Evolutionary conservation across 2,329 filamentous ascomycete genomes (phyloP), one percentile per base, ranked within the genome.

Genomic region (Decorospora gaudefroyi): DNA sequence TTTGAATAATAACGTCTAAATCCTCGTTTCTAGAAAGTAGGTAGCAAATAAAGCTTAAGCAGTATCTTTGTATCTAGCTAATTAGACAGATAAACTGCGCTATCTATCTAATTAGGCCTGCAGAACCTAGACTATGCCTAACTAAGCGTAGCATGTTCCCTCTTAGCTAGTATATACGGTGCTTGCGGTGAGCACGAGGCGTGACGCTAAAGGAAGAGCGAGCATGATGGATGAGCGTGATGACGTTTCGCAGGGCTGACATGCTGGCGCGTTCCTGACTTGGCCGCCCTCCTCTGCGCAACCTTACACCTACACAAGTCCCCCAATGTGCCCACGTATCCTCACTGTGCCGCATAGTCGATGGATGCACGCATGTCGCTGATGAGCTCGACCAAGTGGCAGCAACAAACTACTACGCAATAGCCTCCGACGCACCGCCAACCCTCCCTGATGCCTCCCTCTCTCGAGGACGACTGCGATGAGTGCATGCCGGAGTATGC

Each of bases 401-500:
- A 56, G 47, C 55, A 47, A 53, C 42, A 34, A 46, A 44, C 49
- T 33, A 47, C 21, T 33, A 49, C 42, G 18, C 47, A 40, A 19
- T 26, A 32, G 31, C 43, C 30, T 22, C 39, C 34, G 42, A 46
- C 26, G 18, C 36, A 22, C 40, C 38, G 41, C 21, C 15, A 32
- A 33, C 42, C 30, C 42, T 32, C 27, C 45, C 53, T 52, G 42
- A 70, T 72, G 67, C 39, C 68, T 51, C 61, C 64, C 36, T 41
- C 60, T 27, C 58, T 63, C 51, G 72, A 75, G 42, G 66, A 70
- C 56, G 74, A 76, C 48, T 86, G 83, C 75, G 76, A 76, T 66
- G 77, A 78, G 61, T 82, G 82, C 70, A 73, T 75, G 47, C 85
- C 84, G 61, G 73, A 75, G 48, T 75, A 74, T 58, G 52, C 57